Base-by-base conservation (phyloP, 2,329 filamentous ascomycete genomes). In the Teratosphaeria epicoccoides region DNA sequence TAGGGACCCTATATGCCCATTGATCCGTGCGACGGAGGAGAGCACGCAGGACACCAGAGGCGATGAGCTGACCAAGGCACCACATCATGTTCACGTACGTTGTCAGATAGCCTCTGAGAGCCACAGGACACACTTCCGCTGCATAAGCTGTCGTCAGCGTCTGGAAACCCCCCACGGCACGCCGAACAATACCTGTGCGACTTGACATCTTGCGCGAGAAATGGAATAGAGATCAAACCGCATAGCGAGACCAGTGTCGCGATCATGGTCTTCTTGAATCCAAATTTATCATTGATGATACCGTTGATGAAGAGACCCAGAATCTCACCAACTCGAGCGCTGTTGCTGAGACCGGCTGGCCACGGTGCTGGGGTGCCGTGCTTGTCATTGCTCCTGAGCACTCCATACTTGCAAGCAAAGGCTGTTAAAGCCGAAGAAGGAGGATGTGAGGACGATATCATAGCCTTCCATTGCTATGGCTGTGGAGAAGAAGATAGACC, bases 261-360 rank as follows among this genome's bases (percentile, higher is more conserved):
- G 52, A 85, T 78, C 56, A 86, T 76, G 17, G 81, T 84, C 63
- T 78, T 62, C 29, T 56, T 55, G 52, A 60, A 66, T 9, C 65
- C 65, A 14, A 59, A 58, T n/a, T 57, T 50, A 66, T 87, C 82
- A 14, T 81, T 80, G 46, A 83, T 67, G 65, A 75, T 81, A 33
- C 83, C 84, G 61, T 83, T 84, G 64, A 85, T 71, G 57, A 84
- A 69, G 46, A 86, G 73, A 12, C 84, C 84, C 47, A 86, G 73
- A 47, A 87, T 80, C 63, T 84, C 80, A 43, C 84, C 84, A 20
- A 76, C 74, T 50, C 76, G 73, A 6, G 55, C 55, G n/a, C 52
- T 81, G 24, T 44, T 44, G 17, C 17, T 44, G 17, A 44, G 23
- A 24, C 40, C 40, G 17, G 40, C 17, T 6, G 9, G 40, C 40